A percentile compares a stretch with the other conserved stretches of the same genome.
Conservation (phyloP, 768 basidiomycete genomes). For the Macrolepiota dolichaula region DNA sequence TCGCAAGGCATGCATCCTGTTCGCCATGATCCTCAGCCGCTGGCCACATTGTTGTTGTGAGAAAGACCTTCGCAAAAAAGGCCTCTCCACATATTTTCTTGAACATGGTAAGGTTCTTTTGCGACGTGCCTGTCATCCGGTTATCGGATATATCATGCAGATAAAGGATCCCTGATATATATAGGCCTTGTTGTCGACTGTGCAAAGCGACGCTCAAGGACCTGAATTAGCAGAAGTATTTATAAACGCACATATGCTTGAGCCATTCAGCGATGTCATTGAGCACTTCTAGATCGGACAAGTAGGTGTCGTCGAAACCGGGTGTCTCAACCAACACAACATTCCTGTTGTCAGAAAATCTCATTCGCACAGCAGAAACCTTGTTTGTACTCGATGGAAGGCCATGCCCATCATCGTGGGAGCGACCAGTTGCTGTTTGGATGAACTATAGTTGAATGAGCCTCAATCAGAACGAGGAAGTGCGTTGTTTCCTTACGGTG, state of each 20-base stretch:
- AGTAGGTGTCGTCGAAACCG: background rate
- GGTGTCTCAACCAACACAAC: background rate
- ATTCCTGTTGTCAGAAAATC: background rate
- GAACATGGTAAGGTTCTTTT: constrained; percentile 11
- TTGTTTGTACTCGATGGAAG: background rate
- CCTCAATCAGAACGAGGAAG: background rate
- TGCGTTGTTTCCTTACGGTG: background rate
- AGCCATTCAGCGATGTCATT: background rate
- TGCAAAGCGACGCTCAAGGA: background rate
- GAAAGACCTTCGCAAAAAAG: background rate
- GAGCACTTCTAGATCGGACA: background rate
- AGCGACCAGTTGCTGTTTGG: background rate
- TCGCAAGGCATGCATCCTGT: background rate
- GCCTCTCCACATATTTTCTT: constrained; percentile 15
- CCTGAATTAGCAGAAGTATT: too few relatives aligned
- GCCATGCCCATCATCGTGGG: background rate
- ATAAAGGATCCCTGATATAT: constrained; percentile 9
- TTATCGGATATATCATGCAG: constrained; percentile 10
- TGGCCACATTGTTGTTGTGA: background rate
- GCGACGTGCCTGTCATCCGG: constrained; percentile 6
- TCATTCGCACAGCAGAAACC: background rate
- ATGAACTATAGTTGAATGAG: background rate
- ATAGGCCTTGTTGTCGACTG: background rate
- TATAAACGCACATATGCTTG: background rate
- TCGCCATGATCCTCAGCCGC: background rate